Base-by-base conservation (phyloP, 768 basidiomycete genomes). In the Daedaleopsis sinensis region DNA sequence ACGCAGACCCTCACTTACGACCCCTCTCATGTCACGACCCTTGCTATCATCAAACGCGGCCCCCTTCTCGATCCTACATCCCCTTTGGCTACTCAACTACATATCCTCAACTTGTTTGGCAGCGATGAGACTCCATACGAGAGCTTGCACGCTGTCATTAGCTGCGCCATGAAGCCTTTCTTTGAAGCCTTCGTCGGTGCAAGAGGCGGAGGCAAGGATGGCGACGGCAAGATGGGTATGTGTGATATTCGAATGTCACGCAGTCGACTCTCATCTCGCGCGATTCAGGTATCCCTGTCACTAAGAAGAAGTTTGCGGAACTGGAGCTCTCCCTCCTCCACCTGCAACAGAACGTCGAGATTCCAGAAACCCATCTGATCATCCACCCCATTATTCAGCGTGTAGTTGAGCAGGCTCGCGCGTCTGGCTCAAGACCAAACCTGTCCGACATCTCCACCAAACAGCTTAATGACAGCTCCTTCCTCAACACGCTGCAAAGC, bases 291-390 rank as follows among this genome's bases (percentile, higher is more conserved):
- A 98, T 99, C 59, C 97, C 97, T 3, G 93, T 97, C 83, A 95
- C 96, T 49, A 98, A 98, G 85, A 96, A 96, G 81, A 98, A 98
- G 77, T 98, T 98, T 70, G 96, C 97, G 9, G 97, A 99, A 69
- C 87, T 98, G 57, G 96, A 99, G 74, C 77, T 98, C 11, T 95
- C 94, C 2, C 78, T 98, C 16, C 79, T 98, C 1, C 97, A 99
- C 72, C 82, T 98, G 6, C 96, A 98, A 71, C 97, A 98, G 75
- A 99, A 99, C 68, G 96, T 98, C 64, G 97, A 99, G 78, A 98
- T 98, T 55, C 97, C 97, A 0, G 94, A 98, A 74, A 96, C 94
- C 5, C 90, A 94, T 67, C 86, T 98, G 35, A 80, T 92, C 65
- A 91, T 98, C 55, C 96, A 98, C 70, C 94, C 94, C 39, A 81